Percentiles rank a stretch among this genome's conserved stretches.
These are phyloP conservation scores for Pelargonium australe DNA, from an alignment of 441 rosid species.

Conservation along the genomic window DNA sequence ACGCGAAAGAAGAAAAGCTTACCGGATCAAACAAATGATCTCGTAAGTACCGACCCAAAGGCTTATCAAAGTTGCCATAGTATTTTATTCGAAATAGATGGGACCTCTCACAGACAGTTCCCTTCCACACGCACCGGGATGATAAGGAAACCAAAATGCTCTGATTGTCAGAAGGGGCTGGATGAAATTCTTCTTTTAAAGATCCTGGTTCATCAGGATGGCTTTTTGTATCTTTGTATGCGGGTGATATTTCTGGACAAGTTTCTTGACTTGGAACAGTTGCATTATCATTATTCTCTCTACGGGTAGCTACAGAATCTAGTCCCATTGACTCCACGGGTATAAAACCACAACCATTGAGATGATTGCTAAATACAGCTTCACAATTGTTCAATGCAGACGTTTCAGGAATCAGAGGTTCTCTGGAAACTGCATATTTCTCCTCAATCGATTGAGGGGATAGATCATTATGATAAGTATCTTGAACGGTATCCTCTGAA, in stretches of 20 bases:
- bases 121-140: conserved; percentile 95
- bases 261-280: conserved; percentile 29
- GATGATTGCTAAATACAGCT: conserved; percentile 26
- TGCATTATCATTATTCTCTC: not conserved
- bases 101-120: conserved; percentile 90
- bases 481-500: conserved; percentile 33
- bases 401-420: conserved; percentile 30
- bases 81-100: conserved; percentile 93
- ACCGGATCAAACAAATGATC: conserved; percentile 93
- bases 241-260: not conserved
- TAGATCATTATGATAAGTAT: conserved; percentile 22
- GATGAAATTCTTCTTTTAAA: conserved; percentile 80
- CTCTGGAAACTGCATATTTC: conserved; percentile 33
- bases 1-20: conserved; percentile 20
- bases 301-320: conserved; percentile 25
- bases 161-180: conserved; percentile 88
- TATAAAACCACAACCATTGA: conserved; percentile 22
- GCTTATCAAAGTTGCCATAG: conserved; percentile 93
- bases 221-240: conserved; percentile 17
- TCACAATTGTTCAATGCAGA: conserved; percentile 28
- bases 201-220: conserved; percentile 40
- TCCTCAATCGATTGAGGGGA: conserved; percentile 28
- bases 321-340: conserved; percentile 28
- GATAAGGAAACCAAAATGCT: conserved; percentile 97
- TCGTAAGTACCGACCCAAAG: conserved; percentile 83